Evolutionary conservation across 2,329 filamentous ascomycete genomes (phyloP).

Genomic region (Diaporthe capsici): DNA sequence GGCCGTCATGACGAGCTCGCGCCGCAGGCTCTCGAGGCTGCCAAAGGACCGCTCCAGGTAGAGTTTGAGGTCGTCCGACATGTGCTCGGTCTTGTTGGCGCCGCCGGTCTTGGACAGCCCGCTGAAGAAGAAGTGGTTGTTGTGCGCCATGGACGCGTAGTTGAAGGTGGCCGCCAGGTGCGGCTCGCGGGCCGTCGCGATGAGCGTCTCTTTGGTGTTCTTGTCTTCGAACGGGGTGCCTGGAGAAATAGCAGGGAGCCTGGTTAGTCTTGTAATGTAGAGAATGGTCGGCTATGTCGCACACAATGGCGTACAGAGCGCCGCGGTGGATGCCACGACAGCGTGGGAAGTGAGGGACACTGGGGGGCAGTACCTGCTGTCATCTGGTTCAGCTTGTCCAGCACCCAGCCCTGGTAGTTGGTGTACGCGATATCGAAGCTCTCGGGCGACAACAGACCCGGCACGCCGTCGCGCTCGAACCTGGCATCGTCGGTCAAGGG

Average conservation of each 20-base stretch:
- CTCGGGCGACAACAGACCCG: slow-evolving; percentile 77
- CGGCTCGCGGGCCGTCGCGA: slow-evolving; percentile 84
- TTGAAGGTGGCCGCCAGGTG: slow-evolving; percentile 88
- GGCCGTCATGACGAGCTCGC: slow-evolving; percentile 85
- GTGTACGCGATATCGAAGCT: slow-evolving; percentile 85
- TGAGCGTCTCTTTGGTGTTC: slow-evolving; percentile 76
- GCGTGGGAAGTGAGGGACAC: neutral
- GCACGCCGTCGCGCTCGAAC: slow-evolving; percentile 63
- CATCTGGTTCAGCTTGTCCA: slow-evolving; percentile 82
- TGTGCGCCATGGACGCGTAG: slow-evolving; percentile 95
- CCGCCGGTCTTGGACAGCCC: slow-evolving; percentile 55
- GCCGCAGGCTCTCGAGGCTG: slow-evolving; percentile 84
- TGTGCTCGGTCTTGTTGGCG: slow-evolving; percentile 60
- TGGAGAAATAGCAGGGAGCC: slow-evolving; percentile 51
- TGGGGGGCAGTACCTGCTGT: slow-evolving; percentile 71
- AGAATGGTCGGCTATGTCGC: neutral
- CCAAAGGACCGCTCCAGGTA: slow-evolving; percentile 81
- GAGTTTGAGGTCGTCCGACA: slow-evolving; percentile 60
- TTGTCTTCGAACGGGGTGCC: slow-evolving; percentile 75
- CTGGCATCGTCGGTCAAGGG: slow-evolving; percentile 61
- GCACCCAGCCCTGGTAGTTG: slow-evolving; percentile 81
- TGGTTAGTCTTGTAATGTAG: slow-evolving; percentile 26
- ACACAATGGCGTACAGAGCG: neutral
- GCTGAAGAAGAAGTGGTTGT: slow-evolving; percentile 88
- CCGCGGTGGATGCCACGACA: neutral